Evolutionary conservation across 2,329 filamentous ascomycete species (phyloP).

Genomic region (Pyricularia grisea): DNA sequence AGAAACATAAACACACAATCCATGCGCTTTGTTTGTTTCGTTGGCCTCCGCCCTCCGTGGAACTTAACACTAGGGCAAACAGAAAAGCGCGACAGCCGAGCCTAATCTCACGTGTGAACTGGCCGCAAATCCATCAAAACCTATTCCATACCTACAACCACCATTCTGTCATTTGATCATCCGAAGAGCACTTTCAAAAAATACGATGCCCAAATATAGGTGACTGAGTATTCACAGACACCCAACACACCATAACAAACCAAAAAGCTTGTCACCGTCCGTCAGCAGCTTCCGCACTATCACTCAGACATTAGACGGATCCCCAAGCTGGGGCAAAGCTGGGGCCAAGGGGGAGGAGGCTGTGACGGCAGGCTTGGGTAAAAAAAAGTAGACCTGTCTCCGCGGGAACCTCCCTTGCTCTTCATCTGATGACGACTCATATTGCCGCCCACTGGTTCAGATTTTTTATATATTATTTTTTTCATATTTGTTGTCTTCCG

Average conservation of each 20-base stretch:
- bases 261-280: not conserved
- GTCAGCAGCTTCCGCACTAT: not conserved
- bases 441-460: not conserved
- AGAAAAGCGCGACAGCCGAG: not conserved
- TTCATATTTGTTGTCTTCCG: not conserved
- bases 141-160: not conserved
- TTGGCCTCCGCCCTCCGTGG: not conserved
- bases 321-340: not conserved
- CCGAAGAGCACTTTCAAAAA: not conserved
- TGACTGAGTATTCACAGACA: not conserved
- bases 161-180: not conserved
- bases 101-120: not conserved
- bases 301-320: not conserved
- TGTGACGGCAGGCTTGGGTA: not conserved
- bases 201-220: not conserved
- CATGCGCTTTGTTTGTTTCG: not conserved
- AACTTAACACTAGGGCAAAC: not conserved
- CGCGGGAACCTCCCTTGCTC: not conserved
- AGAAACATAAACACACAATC: not conserved
- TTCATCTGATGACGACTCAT: not conserved
- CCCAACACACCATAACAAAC: not conserved
- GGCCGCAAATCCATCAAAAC: not conserved
- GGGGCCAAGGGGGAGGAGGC: not conserved
- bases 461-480: not conserved
- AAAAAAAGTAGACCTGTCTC: not conserved